Conservation (phyloP, 1,284 basidiomycete genomes). For the Trametes sp. region DNA sequence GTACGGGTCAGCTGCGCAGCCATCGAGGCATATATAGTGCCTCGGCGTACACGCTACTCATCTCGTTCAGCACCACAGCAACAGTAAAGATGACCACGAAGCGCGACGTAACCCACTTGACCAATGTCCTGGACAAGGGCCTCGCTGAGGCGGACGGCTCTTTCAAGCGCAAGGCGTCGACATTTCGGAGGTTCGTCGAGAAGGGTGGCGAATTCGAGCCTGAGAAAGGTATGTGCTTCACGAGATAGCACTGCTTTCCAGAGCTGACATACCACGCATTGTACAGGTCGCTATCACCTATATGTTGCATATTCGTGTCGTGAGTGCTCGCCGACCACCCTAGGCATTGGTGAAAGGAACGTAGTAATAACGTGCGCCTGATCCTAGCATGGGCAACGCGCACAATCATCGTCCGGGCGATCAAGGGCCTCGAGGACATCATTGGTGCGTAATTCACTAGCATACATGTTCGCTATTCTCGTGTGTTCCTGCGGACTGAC, state of each 20-base stretch:
- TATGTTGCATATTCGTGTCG: constrained; percentile 85
- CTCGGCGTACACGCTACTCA: not conserved
- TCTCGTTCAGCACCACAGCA: not conserved
- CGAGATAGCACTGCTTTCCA: not conserved
- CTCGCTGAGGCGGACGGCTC: constrained; percentile 67
- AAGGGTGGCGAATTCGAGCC: constrained; percentile 78
- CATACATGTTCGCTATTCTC: not conserved
- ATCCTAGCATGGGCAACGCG: constrained; percentile 90
- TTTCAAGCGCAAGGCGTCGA: constrained; percentile 78
- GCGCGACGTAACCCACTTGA: constrained; percentile 21
- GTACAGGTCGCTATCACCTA: constrained; percentile 84
- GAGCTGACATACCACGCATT: not conserved
- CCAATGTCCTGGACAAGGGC: constrained; percentile 72
- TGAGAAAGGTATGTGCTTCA: constrained; percentile 64
- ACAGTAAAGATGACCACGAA: not conserved
- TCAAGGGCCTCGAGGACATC: constrained; percentile 91
- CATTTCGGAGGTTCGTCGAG: constrained; percentile 79
- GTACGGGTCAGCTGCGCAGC: not conserved
- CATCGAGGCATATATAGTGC: not conserved
- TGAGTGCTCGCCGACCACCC: constrained; percentile 55
- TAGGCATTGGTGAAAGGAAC: too few species aligned
- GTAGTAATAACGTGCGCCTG: too few species aligned
- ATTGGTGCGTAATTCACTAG: constrained; percentile 61
- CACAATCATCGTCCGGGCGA: constrained; percentile 85
- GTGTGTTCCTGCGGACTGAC: not conserved